These are phyloP conservation scores for Amylostereum chailletii DNA, from an alignment of 1,284 basidiomycete genomes.

Conservation along the genomic window DNA sequence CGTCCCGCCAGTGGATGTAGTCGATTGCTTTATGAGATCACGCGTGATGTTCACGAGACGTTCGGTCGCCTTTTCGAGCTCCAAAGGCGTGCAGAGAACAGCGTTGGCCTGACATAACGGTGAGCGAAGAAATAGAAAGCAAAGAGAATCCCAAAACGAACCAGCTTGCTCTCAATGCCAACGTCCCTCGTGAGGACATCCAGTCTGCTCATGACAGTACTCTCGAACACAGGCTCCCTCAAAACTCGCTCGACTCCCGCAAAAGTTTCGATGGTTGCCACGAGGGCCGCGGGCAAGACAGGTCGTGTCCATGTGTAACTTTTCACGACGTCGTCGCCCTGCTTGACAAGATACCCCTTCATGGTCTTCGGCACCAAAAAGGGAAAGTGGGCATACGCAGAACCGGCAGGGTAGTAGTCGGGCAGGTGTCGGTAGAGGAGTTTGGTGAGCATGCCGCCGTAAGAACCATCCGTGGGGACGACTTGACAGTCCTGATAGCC, in stretches of 20 bases:
- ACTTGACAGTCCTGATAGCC: slow-evolving; percentile 65
- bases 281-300: slow-evolving; percentile 14
- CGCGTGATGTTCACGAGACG: slow-evolving; percentile 31
- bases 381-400: slow-evolving; percentile 58
- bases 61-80: slow-evolving; percentile 18
- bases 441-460: slow-evolving; percentile 64
- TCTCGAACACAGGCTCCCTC: slow-evolving; percentile 12
- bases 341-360: slow-evolving; percentile 24
- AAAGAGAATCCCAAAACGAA: not conserved
- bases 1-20: slow-evolving; percentile 23
- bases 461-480: slow-evolving; percentile 58
- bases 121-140: not conserved
- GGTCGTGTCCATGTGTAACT: slow-evolving; percentile 45
- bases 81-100: slow-evolving; percentile 8
- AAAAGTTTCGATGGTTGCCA: slow-evolving; percentile 21
- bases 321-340: slow-evolving; percentile 19
- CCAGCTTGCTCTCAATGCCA: slow-evolving; percentile 1
- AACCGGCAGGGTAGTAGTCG: slow-evolving; percentile 50
- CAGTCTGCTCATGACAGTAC: slow-evolving; percentile 1
- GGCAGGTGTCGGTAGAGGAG: slow-evolving; percentile 68
- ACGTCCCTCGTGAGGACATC: slow-evolving; percentile 6
- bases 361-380: slow-evolving; percentile 47
- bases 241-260: slow-evolving; percentile 29
- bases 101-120: slow-evolving; percentile 7
- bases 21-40: slow-evolving; percentile 29